Percentiles rank a stretch among this genome's conserved stretches.
Evolutionary conservation across 2,329 filamentous ascomycete genomes (phyloP).

Genomic region (Hypoxylon sp.): DNA sequence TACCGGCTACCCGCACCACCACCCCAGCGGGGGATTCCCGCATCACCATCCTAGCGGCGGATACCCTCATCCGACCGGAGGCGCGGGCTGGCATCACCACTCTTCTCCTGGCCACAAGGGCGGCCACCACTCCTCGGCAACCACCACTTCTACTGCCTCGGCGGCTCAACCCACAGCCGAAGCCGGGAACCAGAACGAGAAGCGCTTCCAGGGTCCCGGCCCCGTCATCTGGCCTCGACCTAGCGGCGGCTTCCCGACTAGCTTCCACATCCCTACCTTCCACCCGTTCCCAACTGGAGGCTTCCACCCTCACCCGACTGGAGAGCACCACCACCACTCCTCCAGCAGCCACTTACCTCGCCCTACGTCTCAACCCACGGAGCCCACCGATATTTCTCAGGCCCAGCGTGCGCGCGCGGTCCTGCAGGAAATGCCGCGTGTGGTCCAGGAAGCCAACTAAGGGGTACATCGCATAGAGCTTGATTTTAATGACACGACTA

Average conservation of each 20-base stretch:
- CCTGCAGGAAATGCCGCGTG: conserved; percentile 22
- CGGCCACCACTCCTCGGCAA: neutral
- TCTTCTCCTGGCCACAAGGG: neutral
- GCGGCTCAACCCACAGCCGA: neutral
- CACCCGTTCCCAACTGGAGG: conserved; percentile 8
- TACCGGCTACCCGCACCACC: neutral
- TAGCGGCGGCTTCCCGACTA: neutral
- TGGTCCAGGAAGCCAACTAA: conserved; percentile 26
- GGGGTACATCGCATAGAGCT: neutral
- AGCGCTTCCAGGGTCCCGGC: neutral
- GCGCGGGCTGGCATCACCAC: neutral
- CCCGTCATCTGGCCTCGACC: neutral
- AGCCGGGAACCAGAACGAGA: neutral
- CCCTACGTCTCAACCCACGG: neutral
- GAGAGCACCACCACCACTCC: neutral
- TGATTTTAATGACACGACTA: neutral
- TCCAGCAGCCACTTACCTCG: neutral
- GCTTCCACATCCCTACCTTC: neutral
- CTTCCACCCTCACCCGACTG: conserved; percentile 18
- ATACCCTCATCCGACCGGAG: conserved; percentile 20
- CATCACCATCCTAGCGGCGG: conserved; percentile 12
- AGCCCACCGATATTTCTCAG: neutral
- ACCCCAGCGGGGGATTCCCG: neutral
- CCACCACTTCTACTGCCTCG: neutral
- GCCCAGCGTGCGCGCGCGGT: conserved; percentile 17